Base-by-base conservation (phyloP, 192 early-diverging fungal genomes). In the Spinellus fusiger region DNA sequence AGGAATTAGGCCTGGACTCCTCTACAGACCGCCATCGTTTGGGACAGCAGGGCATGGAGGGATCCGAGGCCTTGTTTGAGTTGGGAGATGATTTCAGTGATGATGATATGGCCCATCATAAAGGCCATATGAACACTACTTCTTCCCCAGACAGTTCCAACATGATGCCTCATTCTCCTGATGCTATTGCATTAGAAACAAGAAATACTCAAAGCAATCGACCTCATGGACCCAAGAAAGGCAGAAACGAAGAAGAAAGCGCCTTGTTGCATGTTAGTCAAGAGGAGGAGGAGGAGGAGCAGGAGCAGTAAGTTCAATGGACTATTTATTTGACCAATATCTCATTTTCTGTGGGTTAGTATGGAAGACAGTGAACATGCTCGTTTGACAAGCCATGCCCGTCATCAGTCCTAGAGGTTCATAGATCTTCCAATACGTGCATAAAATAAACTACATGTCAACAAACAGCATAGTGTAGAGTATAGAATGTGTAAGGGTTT, bases 41-140 rank as follows among this genome's bases (percentile, higher is more conserved):
- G 2, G 40, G 40, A n/a, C 44, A 65, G 35, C 66, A 65, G 20
- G 28, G 56, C 8, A 12, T 63, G 25, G 80, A 76, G 31, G 77
- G 78, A 35, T 77, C 75, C 18, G 72, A 71, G 4, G 77, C 76
- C 22, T 76, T 82, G 52, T 84, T 84, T 65, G 81, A 78, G 52
- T 73, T 89, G 18, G 86, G 84, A 10, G 81, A 83, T 28, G 86
- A 88, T 28, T 77, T 82, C 6, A 79, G 77, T 13, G 86, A 88
- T 20, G 87, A 84, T 44, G 77, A 82, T 13, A 66, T 70, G 9
- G 72, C 49, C 22, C 54, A 66, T 31, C 63, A 40, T 15, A 31
- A 37, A 4, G 58, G 48, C 33, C 53, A 49, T 6, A 48, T 29
- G 29, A 59, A 32, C 50, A 46, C 49, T 50, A 44, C 47, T 25